Evolutionary conservation across 164 flowering plant genomes (phyloP).

Genomic region (Piper longum): DNA sequence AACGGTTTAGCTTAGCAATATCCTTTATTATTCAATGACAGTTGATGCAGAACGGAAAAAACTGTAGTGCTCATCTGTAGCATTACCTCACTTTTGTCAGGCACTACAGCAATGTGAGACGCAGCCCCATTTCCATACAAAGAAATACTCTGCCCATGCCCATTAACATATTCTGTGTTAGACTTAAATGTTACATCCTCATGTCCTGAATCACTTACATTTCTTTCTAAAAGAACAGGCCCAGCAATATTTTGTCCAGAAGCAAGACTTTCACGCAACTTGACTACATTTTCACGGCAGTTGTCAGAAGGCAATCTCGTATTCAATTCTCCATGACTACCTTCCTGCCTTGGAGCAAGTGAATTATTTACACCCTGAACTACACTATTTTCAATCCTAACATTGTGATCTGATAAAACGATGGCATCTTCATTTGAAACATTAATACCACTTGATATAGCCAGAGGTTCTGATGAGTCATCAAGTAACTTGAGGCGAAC

Average conservation of each 20-base stretch:
- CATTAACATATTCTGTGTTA: not conserved
- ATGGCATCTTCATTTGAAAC: not conserved
- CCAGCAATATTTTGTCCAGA: not conserved
- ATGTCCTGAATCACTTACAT: not conserved
- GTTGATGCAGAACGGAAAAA: not conserved
- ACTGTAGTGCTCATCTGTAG: not conserved
- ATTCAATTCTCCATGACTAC: not conserved
- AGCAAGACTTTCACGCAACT: not conserved
- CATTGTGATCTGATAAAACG: not conserved
- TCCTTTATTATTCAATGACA: not conserved
- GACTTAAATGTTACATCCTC: not conserved
- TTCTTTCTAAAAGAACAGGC: not conserved
- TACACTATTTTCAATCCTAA: not conserved
- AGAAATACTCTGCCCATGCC: not conserved
- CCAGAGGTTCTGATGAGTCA: not conserved
- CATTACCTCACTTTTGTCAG: not conserved
- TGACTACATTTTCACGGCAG: not conserved
- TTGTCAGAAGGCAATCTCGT: not conserved
- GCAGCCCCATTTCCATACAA: not conserved
- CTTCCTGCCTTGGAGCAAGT: not conserved
- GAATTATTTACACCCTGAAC: not conserved
- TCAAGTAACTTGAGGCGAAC: not conserved
- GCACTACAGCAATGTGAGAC: not conserved
- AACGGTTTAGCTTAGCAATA: not conserved
- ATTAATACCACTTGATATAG: not conserved